Evolutionary conservation across 129 eudicot genomes (phyloP).

Genomic region (Ambrosia artemisiifolia): DNA sequence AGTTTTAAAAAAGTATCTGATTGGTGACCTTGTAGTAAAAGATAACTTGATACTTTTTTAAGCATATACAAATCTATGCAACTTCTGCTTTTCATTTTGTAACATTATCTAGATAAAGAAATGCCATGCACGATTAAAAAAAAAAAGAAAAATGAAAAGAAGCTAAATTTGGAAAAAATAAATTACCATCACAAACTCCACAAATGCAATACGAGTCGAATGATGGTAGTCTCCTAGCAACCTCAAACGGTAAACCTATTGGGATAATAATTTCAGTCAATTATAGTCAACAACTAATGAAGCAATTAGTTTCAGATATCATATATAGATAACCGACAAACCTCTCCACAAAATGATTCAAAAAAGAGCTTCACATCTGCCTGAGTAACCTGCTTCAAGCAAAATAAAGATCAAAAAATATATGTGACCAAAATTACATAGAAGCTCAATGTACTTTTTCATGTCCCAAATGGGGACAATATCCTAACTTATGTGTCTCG

Average conservation of each 20-base stretch:
- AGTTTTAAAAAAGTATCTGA: no score
- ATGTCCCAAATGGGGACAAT: neutral
- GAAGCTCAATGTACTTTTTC: neutral
- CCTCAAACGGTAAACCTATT: conserved; percentile 69
- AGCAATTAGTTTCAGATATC: neutral
- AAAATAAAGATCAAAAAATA: conserved; percentile 11
- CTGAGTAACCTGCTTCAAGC: conserved; percentile 65
- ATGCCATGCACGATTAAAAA: neutral
- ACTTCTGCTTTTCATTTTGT: no score
- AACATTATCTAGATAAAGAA: neutral
- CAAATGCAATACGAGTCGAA: conserved; percentile 72
- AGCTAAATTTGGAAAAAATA: neutral
- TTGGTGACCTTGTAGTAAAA: no score
- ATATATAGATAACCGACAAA: conserved; percentile 31
- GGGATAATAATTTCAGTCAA: neutral
- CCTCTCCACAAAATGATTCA: conserved; percentile 87
- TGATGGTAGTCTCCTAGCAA: conserved; percentile 76
- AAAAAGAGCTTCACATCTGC: conserved; percentile 81
- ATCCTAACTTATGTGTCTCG: neutral
- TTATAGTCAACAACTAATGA: neutral
- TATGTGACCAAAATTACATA: neutral
- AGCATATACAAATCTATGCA: no score
- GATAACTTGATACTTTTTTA: no score
- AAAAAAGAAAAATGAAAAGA: neutral
- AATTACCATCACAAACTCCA: conserved; percentile 66